These are phyloP conservation scores for Ramaria rubella DNA, from an alignment of 768 basidiomycete genomes.

Conservation along the genomic window DNA sequence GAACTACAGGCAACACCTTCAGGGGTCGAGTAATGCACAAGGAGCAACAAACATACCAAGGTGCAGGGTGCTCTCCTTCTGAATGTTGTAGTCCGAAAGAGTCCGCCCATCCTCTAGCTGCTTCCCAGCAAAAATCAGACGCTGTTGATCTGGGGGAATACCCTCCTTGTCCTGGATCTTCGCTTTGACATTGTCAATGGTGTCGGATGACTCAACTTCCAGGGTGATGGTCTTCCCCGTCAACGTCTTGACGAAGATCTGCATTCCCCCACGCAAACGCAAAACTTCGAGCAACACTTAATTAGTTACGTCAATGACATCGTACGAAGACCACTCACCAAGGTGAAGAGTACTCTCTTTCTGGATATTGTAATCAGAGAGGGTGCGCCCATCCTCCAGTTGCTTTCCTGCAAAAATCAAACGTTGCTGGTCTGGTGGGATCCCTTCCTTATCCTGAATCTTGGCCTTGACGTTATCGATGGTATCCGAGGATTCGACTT, in stretches of 20 bases:
- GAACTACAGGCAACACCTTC: conserved; percentile 23
- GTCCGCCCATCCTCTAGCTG: conserved; percentile 75
- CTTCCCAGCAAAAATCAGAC: conserved; percentile 74
- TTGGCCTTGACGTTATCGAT: conserved; percentile 87
- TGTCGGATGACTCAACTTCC: conserved; percentile 70
- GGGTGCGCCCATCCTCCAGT: conserved; percentile 77
- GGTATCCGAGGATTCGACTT: conserved; percentile 81
- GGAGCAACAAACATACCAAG: conserved; percentile 28
- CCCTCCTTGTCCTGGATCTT: conserved; percentile 81
- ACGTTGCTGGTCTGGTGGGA: conserved; percentile 74
- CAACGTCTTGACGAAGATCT: conserved; percentile 65
- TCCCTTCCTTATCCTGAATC: conserved; percentile 91
- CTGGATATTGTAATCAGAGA: conserved; percentile 74
- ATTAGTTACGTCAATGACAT: background rate
- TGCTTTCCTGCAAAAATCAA: conserved; percentile 93
- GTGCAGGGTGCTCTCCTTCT: conserved; percentile 69
- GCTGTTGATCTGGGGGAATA: conserved; percentile 75
- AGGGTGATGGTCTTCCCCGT: conserved; percentile 75
- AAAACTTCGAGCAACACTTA: background rate
- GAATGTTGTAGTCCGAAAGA: conserved; percentile 71
- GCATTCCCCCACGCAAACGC: conserved; percentile 40
- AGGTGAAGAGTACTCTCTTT: conserved; percentile 73
- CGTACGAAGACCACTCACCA: conserved; percentile 30
- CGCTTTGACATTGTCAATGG: conserved; percentile 70
- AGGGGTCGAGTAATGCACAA: background rate